phyloP scores from a whole-genome alignment of 768 basidiomycete genomes.

The Lepiota venenata region DNA sequence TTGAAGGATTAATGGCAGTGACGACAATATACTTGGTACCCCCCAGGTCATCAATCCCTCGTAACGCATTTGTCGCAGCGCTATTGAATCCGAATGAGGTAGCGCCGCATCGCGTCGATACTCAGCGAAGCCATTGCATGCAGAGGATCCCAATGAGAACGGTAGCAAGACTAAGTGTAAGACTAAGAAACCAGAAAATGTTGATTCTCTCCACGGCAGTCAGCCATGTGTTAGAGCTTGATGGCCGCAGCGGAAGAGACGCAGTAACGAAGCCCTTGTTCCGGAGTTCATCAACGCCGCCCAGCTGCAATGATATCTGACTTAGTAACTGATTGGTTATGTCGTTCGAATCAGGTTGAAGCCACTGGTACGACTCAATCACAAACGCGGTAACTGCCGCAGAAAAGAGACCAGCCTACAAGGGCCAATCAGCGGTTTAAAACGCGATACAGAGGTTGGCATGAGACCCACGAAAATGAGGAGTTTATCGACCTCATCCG shows the following conservation, averaged over 20 bases:
- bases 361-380: conserved; percentile 20
- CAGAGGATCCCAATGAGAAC: conserved; percentile 19
- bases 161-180: conserved; percentile 17
- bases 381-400: conserved; percentile 24
- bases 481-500: conserved; percentile 15
- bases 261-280: neutral
- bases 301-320: neutral
- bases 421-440: neutral
- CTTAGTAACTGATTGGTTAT: neutral
- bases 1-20: conserved; percentile 27
- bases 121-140: conserved; percentile 23
- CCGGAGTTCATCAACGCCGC: neutral
- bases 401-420: conserved; percentile 25
- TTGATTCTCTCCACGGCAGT: conserved; percentile 12
- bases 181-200: conserved; percentile 19
- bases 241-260: neutral
- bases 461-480: conserved; percentile 13
- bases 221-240: too few relatives aligned
- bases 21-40: conserved; percentile 23
- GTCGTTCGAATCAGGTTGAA: conserved; percentile 17
- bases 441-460: neutral
- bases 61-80: conserved; percentile 24
- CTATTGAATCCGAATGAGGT: conserved; percentile 9
- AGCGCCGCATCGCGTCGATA: conserved; percentile 14
- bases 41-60: conserved; percentile 26